Evolutionary conservation across 148 eudicot species (phyloP).

Genomic region (Talinum fruticosum): DNA sequence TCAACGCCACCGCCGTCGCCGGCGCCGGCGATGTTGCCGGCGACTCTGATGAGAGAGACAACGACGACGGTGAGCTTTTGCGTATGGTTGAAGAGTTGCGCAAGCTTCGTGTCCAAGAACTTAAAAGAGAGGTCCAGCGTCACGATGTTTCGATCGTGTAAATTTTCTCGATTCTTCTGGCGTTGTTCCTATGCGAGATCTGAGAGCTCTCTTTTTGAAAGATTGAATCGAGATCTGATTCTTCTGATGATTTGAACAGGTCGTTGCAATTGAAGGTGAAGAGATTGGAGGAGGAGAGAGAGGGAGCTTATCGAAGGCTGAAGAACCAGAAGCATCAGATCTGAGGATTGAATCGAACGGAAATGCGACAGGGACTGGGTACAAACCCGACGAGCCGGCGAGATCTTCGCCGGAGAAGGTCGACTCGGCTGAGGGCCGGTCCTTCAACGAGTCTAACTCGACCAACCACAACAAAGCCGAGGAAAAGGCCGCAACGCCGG

Average conservation of each 20-base stretch:
- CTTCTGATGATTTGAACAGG: conserved; percentile 28
- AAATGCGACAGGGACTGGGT: conserved; percentile 10
- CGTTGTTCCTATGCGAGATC: neutral
- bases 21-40: neutral
- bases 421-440: conserved; percentile 36
- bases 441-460: conserved; percentile 49
- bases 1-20: conserved; percentile 17
- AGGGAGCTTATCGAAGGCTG: conserved; percentile 15
- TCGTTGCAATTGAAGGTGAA: conserved; percentile 68
- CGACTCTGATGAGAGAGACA: neutral
- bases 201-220: neutral
- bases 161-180: neutral
- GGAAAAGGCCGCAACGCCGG: conserved; percentile 1
- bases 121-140: conserved; percentile 44
- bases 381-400: conserved; percentile 10
- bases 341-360: conserved; percentile 27
- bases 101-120: conserved; percentile 51
- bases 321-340: conserved; percentile 27
- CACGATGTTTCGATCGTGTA: conserved; percentile 71
- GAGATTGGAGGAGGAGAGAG: conserved; percentile 56
- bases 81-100: conserved; percentile 42
- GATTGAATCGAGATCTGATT: conserved; percentile 7
- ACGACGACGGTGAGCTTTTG: neutral
- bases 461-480: conserved; percentile 20
- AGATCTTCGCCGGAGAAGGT: conserved; percentile 25